phyloP scores from a whole-genome alignment of 2,329 filamentous ascomycete species.

The Dichotomopilus funicola region DNA sequence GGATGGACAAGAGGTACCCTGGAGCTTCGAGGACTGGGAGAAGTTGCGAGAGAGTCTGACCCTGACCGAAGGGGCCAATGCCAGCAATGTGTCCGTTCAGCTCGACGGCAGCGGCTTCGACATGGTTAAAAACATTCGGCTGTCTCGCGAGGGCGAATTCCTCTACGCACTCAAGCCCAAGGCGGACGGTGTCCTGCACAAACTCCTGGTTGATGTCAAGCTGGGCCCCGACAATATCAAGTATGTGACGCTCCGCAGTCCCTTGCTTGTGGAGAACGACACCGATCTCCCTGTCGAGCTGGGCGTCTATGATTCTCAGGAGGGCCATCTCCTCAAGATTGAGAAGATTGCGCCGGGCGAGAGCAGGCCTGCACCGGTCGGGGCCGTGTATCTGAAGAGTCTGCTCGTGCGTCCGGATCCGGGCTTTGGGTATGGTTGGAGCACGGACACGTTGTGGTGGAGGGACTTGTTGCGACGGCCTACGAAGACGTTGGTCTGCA shows the following conservation, averaged over 20 bases:
- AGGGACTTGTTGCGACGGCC: slow-evolving; percentile 79
- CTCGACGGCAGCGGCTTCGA: slow-evolving; percentile 95
- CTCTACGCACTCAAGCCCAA: slow-evolving; percentile 85
- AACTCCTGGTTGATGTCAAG: slow-evolving; percentile 84
- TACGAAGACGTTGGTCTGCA: slow-evolving; percentile 81
- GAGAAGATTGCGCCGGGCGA: slow-evolving; percentile 96
- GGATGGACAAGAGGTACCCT: slow-evolving; percentile 87
- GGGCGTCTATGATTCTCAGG: slow-evolving; percentile 79
- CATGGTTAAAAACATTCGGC: slow-evolving; percentile 74
- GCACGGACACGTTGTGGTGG: slow-evolving; percentile 84
- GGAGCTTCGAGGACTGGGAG: slow-evolving; percentile 95
- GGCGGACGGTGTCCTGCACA: slow-evolving; percentile 77
- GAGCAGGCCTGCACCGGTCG: slow-evolving; percentile 81
- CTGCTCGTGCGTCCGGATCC: slow-evolving; percentile 85
- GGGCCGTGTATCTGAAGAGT: slow-evolving; percentile 83
- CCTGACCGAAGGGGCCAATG: slow-evolving; percentile 72
- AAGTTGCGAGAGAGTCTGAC: slow-evolving; percentile 93
- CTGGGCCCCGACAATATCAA: slow-evolving; percentile 95
- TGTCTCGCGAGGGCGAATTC: slow-evolving; percentile 91
- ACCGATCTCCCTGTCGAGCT: slow-evolving; percentile 94
- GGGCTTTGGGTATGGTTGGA: slow-evolving; percentile 96
- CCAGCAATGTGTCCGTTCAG: slow-evolving; percentile 67
- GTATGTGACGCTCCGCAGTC: slow-evolving; percentile 91
- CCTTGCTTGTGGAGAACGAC: slow-evolving; percentile 86
- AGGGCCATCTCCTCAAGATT: slow-evolving; percentile 90